Evolutionary conservation across 1,284 basidiomycete species (phyloP), one percentile per base, ranked within the genome.

Genomic region (Ganoderma leucocontextum): DNA sequence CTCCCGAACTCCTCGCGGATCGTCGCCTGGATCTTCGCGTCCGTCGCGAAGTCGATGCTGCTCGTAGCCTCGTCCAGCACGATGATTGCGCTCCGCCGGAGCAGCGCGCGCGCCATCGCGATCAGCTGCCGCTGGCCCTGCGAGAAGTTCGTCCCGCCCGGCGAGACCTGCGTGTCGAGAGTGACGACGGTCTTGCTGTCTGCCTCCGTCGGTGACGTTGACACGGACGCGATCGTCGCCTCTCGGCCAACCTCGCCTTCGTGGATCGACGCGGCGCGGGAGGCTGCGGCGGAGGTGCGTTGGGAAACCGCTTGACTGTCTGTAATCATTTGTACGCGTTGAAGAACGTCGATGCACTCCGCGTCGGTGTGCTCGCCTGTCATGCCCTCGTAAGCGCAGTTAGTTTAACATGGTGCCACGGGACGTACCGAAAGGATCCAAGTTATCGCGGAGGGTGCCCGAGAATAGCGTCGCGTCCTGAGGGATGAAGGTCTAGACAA

Each of bases 121-220:
- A 96, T 87, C 3, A 96, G 84, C 79, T 96, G 95, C 22, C 93
- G 78, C 75, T 97, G 94, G 4, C 95, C 95, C 69, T 93, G 92
- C 2, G 92, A 94, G 75, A 96, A 94, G 80, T 95, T 95, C 65
- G 87, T 85, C 6, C 95, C 95, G 0, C 93, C 93, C 0, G 92
- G 85, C 0, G 92, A 92, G 2, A 96, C 90, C 71, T 90, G 86
- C 0, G 91, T 91, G 47, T 92, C 88, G 17, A 96, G 84, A 0
- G 86, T 86, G 64, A 95, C 82, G 7, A 82, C 82, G 4, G 84
- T 82, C 76, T 87, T 89, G n/a, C 77, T 70, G 49, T 88, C 87
- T 10, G 82, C 76, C 47, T 88, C 86, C 0, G 86, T 87, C 6
- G 79, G 75, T 0, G 83, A 73, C 13, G 76, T 78, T 0, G 82